Percentiles rank a stretch among this genome's conserved stretches.
Evolutionary conservation across 2,329 filamentous ascomycete genomes (phyloP).

Genomic region (Celoporthe dispersa): DNA sequence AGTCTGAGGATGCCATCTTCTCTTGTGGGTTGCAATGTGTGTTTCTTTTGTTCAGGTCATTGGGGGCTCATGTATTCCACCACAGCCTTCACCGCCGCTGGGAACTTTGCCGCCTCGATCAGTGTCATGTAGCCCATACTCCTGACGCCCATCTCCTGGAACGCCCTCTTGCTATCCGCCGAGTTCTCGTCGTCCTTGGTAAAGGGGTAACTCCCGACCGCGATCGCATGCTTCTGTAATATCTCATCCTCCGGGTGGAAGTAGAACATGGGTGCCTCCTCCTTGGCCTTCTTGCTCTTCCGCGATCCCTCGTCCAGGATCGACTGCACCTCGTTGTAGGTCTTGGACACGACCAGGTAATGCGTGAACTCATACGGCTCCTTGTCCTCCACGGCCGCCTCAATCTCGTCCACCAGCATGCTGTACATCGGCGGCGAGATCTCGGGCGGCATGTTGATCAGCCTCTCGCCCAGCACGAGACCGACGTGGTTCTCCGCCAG

Average conservation of each 20-base stretch:
- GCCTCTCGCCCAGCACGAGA: slow-evolving; percentile 84
- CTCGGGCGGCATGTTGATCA: slow-evolving; percentile 97
- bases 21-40: neutral
- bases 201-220: slow-evolving; percentile 74
- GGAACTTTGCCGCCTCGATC: slow-evolving; percentile 80
- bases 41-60: slow-evolving; percentile 36
- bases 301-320: slow-evolving; percentile 71
- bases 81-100: slow-evolving; percentile 75
- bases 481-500: slow-evolving; percentile 70
- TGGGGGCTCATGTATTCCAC: slow-evolving; percentile 70
- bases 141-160: slow-evolving; percentile 90
- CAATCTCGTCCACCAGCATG: slow-evolving; percentile 91
- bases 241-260: slow-evolving; percentile 98
- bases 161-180: slow-evolving; percentile 90
- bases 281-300: slow-evolving; percentile 68
- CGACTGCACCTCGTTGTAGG: slow-evolving; percentile 87
- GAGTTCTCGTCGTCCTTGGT: slow-evolving; percentile 79
- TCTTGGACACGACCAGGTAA: slow-evolving; percentile 89
- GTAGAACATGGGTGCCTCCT: slow-evolving; percentile 71
- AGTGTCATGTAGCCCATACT: slow-evolving; percentile 84
- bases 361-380: slow-evolving; percentile 94
- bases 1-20: neutral
- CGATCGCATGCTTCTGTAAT: slow-evolving; percentile 75
- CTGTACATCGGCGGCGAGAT: slow-evolving; percentile 91
- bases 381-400: slow-evolving; percentile 84